Percentiles rank a stretch among this genome's conserved stretches.
Evolutionary conservation across 306 rosid species (phyloP).

Genomic region (Neltuma alba): DNA sequence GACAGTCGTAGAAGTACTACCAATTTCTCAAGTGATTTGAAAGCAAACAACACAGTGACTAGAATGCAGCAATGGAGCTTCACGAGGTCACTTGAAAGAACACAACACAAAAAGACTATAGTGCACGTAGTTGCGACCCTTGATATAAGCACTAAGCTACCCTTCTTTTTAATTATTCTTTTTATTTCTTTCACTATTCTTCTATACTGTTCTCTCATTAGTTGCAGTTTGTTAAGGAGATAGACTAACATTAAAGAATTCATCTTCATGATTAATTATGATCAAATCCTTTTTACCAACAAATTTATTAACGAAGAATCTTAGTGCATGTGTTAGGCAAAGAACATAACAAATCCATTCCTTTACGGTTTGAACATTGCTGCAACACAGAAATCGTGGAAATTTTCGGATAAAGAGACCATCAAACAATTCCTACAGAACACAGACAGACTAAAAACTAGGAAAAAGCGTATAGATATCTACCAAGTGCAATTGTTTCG

Average conservation of each 20-base stretch:
- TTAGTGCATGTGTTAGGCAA: not conserved
- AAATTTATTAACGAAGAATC: not conserved
- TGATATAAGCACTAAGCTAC: not conserved
- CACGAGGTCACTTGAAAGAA: not conserved
- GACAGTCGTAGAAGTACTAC: not conserved
- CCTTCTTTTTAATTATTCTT: not conserved
- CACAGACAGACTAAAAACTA: not conserved
- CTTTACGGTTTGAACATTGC: not conserved
- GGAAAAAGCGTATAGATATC: not conserved
- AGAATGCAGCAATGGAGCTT: not conserved
- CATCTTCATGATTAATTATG: not conserved
- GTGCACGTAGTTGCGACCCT: not conserved
- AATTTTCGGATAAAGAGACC: not conserved
- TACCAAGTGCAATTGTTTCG: conserved; percentile 9
- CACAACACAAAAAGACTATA: not conserved
- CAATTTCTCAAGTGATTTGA: not conserved
- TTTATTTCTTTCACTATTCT: not conserved
- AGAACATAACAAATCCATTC: not conserved
- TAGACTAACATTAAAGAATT: not conserved
- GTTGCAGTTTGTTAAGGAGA: not conserved
- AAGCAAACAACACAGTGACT: not conserved
- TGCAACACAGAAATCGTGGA: not conserved
- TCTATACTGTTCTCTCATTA: not conserved
- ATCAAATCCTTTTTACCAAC: not conserved
- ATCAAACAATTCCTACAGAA: not conserved